A percentile compares a stretch with the other conserved stretches of the same genome.
These are phyloP conservation scores for Auricularia sp. DNA, from an alignment of 768 basidiomycete genomes.

Conservation along the genomic window DNA sequence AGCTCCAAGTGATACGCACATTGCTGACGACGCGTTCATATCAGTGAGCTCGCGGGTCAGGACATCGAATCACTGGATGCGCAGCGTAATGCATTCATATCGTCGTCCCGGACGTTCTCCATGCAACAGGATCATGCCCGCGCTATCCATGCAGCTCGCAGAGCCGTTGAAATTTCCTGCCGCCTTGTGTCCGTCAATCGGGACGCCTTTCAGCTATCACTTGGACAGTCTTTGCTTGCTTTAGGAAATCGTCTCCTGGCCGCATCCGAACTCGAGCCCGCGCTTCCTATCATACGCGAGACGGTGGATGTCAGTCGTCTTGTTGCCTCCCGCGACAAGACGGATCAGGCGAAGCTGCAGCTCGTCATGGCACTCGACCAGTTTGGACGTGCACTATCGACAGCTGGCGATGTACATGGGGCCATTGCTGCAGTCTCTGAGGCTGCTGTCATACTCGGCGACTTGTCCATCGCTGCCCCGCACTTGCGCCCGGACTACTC, in stretches of 20 bases:
- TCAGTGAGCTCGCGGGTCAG: neutral
- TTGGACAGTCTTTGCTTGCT: neutral
- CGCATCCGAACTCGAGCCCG: neutral
- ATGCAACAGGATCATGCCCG: neutral
- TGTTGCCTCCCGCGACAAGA: neutral
- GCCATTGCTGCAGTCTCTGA: neutral
- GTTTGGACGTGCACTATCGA: neutral
- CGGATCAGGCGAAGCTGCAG: neutral
- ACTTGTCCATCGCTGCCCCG: neutral
- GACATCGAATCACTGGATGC: neutral
- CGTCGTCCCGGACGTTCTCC: neutral
- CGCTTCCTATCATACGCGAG: neutral
- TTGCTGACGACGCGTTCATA: neutral
- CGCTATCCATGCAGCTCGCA: neutral
- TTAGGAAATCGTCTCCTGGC: neutral
- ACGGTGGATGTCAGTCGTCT: neutral
- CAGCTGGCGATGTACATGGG: neutral
- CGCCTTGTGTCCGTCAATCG: neutral
- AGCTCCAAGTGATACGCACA: no score
- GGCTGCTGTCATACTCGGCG: neutral
- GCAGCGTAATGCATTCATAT: neutral
- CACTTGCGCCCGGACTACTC: neutral
- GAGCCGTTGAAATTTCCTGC: neutral
- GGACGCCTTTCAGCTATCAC: neutral
- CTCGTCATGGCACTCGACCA: neutral